Base-by-base conservation (phyloP, 441 rosid species). In the Euphorbia celastroides region DNA sequence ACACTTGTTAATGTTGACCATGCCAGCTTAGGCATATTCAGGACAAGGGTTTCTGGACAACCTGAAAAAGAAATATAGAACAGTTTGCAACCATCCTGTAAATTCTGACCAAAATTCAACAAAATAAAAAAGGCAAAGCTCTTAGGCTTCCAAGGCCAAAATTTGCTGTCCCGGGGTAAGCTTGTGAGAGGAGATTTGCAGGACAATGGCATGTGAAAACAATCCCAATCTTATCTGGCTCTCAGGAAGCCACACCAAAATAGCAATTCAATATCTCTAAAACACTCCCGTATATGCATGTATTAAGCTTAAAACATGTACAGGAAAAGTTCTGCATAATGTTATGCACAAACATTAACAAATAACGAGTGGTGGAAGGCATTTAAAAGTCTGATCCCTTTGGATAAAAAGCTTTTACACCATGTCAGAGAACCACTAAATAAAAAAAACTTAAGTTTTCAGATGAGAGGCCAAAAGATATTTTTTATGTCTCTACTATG, bases 11-110 rank as follows among this genome's bases (percentile, higher is more conserved):
- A 77, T 64, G 81, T 75, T 52, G 97, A 84, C 97, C 97, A 92
- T 31, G 80, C 86, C 46, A 94, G 83, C 85, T 89, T 94, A 46
- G 96, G 77, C 98, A 94, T 88, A 67, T 86, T 83, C 67, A 94
- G 81, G 77, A 78, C 86, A 74, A 90, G 79, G 59, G 99, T 94
- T 79, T 89, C 98, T 23, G 75, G 77, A 79, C 96, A 92, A 70
- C 96, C 99, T 94, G 82, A 51, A 27, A 57, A 32, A 1, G 50
- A 28, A 2, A n/a, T n/a, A 78, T 48, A 31, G 16, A 28, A 6
- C 54, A 46, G 22, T 11, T 32, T 16, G 57, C 64, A 31, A 60
- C 68, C 46, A 64, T 11, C 50, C 55, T 20, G 54, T 23, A 48
- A 48, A 11, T 11, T 48, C 19, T 48, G 54, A 2, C 54, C 2